A percentile compares a stretch with the other conserved stretches of the same genome.
Conservation (phyloP, 495 filamentous ascomycete species). For the Cercophora newfieldiana region DNA sequence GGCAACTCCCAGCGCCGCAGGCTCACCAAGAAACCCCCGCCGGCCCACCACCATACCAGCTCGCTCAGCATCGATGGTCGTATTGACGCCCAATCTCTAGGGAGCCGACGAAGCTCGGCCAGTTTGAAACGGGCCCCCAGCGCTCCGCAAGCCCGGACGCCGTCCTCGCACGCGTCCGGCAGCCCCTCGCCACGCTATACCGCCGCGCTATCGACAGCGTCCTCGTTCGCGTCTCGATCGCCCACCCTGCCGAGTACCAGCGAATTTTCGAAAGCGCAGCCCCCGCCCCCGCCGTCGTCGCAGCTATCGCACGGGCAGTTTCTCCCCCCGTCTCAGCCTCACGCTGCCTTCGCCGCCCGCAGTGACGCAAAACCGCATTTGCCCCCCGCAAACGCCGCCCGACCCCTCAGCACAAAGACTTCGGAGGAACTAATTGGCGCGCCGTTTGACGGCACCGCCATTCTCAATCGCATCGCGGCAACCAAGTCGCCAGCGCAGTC, state of each 20-base stretch:
- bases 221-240: conserved; percentile 27
- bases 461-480: conserved; percentile 69
- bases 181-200: conserved; percentile 45
- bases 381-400: conserved; percentile 25
- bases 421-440: conserved; percentile 72
- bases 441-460: conserved; percentile 68
- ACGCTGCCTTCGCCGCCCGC: conserved; percentile 5
- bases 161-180: conserved; percentile 42
- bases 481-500: conserved; percentile 43
- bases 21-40: conserved; percentile 57
- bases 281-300: conserved; percentile 9
- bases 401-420: conserved; percentile 60
- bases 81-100: conserved; percentile 54
- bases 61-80: conserved; percentile 45
- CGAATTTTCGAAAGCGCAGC: conserved; percentile 31
- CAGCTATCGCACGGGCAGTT: conserved; percentile 11
- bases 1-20: conserved; percentile 49
- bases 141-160: conserved; percentile 52
- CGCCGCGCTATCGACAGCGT: conserved; percentile 30
- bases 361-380: conserved; percentile 23
- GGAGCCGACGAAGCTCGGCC: conserved; percentile 56
- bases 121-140: conserved; percentile 70
- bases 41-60: conserved; percentile 42
- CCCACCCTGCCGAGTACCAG: conserved; percentile 35
- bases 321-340: background rate